phyloP scores from a whole-genome alignment of 345 rosid genomes.

The Populus euphratica region DNA sequence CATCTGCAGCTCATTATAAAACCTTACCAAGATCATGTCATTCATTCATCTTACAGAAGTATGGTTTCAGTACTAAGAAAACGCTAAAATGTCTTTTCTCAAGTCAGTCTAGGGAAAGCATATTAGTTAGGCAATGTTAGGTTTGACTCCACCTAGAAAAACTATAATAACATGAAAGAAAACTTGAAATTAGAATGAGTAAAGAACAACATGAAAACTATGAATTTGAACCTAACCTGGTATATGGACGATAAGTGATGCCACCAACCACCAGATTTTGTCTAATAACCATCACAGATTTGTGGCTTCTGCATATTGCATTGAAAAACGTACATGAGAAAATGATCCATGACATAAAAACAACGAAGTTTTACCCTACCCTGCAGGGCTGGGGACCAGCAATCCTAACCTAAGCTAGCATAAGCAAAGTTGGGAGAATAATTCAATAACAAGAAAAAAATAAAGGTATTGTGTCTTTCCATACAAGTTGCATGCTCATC shows the following conservation, averaged over 20 bases:
- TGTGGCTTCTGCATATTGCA: conserved; percentile 68
- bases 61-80: conserved; percentile 3
- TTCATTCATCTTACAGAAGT: neutral
- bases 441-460: neutral
- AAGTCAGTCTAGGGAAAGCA: neutral
- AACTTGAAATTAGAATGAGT: neutral
- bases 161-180: neutral
- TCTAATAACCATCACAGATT: conserved; percentile 96
- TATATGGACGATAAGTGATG: conserved; percentile 96
- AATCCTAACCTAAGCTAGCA: neutral
- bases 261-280: conserved; percentile 90
- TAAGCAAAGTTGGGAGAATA: neutral
- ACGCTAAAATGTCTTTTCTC: neutral
- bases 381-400: neutral
- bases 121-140: neutral
- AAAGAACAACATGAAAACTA: conserved; percentile 1
- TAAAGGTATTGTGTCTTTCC: neutral
- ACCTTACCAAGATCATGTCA: neutral
- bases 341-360: neutral
- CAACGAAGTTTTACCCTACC: neutral
- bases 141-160: neutral
- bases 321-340: conserved; percentile 6
- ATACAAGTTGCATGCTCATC: neutral
- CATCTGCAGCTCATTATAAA: neutral
- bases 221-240: conserved; percentile 46